Conservation (phyloP, 2,329 filamentous ascomycete species). For the Niveomyces coronatus region DNA sequence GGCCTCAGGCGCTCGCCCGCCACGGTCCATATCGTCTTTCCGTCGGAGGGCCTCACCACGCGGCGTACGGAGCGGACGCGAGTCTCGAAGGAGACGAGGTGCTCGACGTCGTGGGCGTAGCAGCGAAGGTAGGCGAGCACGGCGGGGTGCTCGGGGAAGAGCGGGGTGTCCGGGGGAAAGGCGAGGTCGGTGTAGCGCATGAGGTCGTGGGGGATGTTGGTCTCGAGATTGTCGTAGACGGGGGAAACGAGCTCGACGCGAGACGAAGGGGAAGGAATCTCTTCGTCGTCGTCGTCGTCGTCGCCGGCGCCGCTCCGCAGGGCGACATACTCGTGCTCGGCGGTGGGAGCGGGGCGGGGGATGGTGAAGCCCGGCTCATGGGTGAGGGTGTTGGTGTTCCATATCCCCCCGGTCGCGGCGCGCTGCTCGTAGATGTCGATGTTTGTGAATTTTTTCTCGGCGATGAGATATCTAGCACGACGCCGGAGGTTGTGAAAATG, state of each 20-base stretch:
- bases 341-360: conserved; percentile 21
- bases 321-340: conserved; percentile 32
- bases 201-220: conserved; percentile 62
- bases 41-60: conserved; percentile 10
- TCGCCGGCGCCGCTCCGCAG: too few relatives aligned
- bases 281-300: conserved; percentile 17
- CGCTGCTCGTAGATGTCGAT: conserved; percentile 65
- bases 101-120: conserved; percentile 50
- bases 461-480: conserved; percentile 50
- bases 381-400: conserved; percentile 49
- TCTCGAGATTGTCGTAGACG: conserved; percentile 60
- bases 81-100: conserved; percentile 49
- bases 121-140: conserved; percentile 56
- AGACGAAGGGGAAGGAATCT: conserved; percentile 17
- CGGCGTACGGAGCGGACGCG: conserved; percentile 43
- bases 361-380: conserved; percentile 19
- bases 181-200: conserved; percentile 59
- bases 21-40: conserved; percentile 38
- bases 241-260: conserved; percentile 51
- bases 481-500: not conserved
- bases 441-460: conserved; percentile 49
- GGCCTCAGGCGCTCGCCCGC: conserved; percentile 20
- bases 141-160: conserved; percentile 56
- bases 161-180: conserved; percentile 46
- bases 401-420: conserved; percentile 54